A percentile compares a stretch with the other conserved stretches of the same genome.
Evolutionary conservation across 2,329 filamentous ascomycete species (phyloP).

Genomic region (Colletotrichum truncatum): DNA sequence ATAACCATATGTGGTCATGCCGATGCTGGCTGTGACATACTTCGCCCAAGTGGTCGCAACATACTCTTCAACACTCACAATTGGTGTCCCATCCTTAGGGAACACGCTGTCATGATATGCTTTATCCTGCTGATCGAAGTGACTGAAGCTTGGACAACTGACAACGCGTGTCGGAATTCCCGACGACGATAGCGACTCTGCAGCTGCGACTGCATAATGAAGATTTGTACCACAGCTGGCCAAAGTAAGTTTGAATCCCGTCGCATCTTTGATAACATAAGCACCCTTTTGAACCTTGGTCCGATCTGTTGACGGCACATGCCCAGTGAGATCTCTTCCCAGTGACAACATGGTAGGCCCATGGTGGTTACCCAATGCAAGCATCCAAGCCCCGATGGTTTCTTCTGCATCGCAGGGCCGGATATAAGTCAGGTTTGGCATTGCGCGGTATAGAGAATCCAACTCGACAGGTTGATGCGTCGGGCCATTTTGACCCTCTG

Average conservation of each 20-base stretch:
- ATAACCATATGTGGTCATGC: conserved; percentile 56
- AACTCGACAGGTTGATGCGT: conserved; percentile 66
- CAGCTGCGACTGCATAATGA: conserved; percentile 51
- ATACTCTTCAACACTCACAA: conserved; percentile 58
- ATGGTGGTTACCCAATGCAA: conserved; percentile 18
- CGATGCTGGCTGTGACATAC: conserved; percentile 48
- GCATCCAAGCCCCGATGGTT: conserved; percentile 52
- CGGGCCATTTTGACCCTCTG: conserved; percentile 62
- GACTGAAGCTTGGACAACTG: conserved; percentile 26
- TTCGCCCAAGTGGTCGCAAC: conserved; percentile 57
- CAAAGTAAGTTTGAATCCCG: conserved; percentile 20
- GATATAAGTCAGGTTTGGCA: conserved; percentile 64
- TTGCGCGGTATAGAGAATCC: conserved; percentile 59
- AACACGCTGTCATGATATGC: conserved; percentile 43
- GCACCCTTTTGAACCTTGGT: conserved; percentile 41
- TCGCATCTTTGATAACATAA: conserved; percentile 40
- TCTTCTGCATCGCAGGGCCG: conserved; percentile 64
- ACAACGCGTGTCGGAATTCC: neutral
- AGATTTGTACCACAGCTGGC: conserved; percentile 28
- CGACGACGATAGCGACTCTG: conserved; percentile 15
- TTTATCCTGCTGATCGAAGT: conserved; percentile 25
- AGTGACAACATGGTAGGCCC: conserved; percentile 44
- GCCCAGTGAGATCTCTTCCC: conserved; percentile 43
- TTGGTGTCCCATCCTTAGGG: conserved; percentile 33
- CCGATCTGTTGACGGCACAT: conserved; percentile 37